Evolutionary conservation across 2,329 filamentous ascomycete genomes (phyloP).

Genomic region (Neoarthrinium moseri): DNA sequence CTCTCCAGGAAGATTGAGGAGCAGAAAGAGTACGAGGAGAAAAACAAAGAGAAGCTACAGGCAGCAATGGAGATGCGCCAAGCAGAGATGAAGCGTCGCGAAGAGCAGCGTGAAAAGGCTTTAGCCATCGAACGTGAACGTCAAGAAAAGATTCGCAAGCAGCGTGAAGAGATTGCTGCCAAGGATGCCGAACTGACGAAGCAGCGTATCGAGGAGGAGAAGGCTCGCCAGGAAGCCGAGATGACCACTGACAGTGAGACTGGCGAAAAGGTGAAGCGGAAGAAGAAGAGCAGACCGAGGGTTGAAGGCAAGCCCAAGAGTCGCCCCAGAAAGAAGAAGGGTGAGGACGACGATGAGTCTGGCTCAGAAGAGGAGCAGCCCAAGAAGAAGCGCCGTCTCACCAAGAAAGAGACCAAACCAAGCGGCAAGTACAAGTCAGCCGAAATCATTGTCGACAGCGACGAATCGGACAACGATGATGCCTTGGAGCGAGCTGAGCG

Average conservation of each 20-base stretch:
- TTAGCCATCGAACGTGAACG: conserved; percentile 71
- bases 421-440: conserved; percentile 76
- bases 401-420: conserved; percentile 40
- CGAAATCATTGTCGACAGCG: conserved; percentile 79
- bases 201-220: conserved; percentile 69
- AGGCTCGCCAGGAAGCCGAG: conserved; percentile 68
- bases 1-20: conserved; percentile 80
- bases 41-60: conserved; percentile 84
- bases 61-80: conserved; percentile 79
- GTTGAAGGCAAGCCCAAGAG: conserved; percentile 35
- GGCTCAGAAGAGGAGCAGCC: conserved; percentile 51
- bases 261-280: conserved; percentile 76
- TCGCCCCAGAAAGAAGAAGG: conserved; percentile 56
- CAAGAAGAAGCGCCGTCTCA: conserved; percentile 61
- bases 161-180: conserved; percentile 78
- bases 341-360: conserved; percentile 48
- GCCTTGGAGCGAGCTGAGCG: conserved; percentile 45
- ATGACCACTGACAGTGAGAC: conserved; percentile 80
- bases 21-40: conserved; percentile 89
- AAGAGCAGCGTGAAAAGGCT: conserved; percentile 70
- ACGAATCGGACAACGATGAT: conserved; percentile 49
- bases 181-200: conserved; percentile 72
- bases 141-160: conserved; percentile 79
- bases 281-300: conserved; percentile 57
- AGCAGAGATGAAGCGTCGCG: conserved; percentile 72